phyloP scores from a whole-genome alignment of 441 rosid genomes.

The Geranium incanum region DNA sequence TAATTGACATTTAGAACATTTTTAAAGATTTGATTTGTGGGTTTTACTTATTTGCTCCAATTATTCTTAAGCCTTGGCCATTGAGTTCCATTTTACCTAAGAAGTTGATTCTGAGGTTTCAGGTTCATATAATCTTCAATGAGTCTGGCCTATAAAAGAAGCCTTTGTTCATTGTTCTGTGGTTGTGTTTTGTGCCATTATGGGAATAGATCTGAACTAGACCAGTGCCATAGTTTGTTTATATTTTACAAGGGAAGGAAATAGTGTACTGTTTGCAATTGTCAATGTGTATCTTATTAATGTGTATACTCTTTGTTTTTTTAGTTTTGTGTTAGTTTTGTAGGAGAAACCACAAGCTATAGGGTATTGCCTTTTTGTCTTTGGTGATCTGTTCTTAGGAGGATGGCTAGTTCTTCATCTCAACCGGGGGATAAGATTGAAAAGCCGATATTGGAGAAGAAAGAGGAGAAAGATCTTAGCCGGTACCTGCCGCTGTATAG shows the following conservation, averaged over 20 bases:
- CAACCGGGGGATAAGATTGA: not conserved
- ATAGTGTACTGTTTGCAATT: not conserved
- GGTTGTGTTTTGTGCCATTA: not conserved
- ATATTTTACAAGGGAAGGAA: not conserved
- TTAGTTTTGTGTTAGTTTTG: not conserved
- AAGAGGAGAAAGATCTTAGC: constrained; percentile 3
- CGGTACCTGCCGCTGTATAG: not conserved
- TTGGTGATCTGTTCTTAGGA: not conserved
- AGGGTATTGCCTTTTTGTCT: not conserved
- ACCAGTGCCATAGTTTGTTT: not conserved
- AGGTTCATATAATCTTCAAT: not conserved
- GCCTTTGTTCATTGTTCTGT: not conserved
- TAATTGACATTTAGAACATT: too few species aligned
- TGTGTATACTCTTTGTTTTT: not conserved
- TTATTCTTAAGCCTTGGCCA: not conserved
- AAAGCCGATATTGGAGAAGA: not conserved
- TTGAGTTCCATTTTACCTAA: not conserved
- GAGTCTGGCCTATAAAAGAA: not conserved
- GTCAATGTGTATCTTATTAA: not conserved
- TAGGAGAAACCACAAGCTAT: not conserved
- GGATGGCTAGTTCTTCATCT: not conserved
- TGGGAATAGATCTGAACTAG: not conserved
- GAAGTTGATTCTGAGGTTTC: not conserved
- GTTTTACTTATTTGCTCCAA: not conserved
- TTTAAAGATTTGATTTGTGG: not conserved